Conservation (phyloP, 768 basidiomycete genomes). For the Daedaleopsis sinensis region DNA sequence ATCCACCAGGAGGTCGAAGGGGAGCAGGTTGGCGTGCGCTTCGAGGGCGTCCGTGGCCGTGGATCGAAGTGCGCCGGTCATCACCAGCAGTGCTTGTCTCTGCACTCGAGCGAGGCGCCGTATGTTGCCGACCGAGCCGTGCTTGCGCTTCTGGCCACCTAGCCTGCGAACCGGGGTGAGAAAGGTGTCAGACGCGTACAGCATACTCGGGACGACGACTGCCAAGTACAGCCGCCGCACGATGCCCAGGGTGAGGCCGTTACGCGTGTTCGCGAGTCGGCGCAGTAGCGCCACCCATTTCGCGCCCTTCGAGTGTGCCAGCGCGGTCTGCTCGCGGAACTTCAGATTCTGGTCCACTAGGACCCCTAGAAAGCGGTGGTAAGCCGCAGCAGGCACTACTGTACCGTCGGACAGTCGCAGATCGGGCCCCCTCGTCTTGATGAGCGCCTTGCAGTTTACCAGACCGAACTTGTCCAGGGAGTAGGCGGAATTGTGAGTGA, state of each 20-base stretch:
- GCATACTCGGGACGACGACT: slow-evolving; percentile 31
- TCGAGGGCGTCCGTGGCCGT: not conserved
- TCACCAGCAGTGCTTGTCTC: slow-evolving; percentile 6
- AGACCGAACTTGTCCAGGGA: slow-evolving; percentile 13
- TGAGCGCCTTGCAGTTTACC: not conserved
- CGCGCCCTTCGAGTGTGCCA: slow-evolving; percentile 24
- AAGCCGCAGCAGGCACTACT: slow-evolving; percentile 21
- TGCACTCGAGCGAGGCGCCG: slow-evolving; percentile 18
- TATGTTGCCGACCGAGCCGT: not conserved
- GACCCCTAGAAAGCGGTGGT: slow-evolving; percentile 36
- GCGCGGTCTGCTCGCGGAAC: slow-evolving; percentile 25
- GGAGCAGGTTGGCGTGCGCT: not conserved
- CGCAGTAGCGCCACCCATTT: slow-evolving; percentile 21
- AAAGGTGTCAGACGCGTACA: slow-evolving; percentile 27
- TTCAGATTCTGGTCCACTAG: slow-evolving; percentile 33
- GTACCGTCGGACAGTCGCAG: not conserved
- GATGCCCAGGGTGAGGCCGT: slow-evolving; percentile 21
- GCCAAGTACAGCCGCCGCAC: slow-evolving; percentile 29
- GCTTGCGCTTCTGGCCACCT: not conserved
- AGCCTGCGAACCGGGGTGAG: not conserved
- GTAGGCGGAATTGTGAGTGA: too few relatives aligned
- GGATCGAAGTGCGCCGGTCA: slow-evolving; percentile 13
- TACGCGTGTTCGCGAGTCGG: slow-evolving; percentile 22
- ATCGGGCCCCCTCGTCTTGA: too few relatives aligned
- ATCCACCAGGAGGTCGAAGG: not conserved